Conservation (phyloP, 345 rosid species). For the Gossypium turneri region DNA sequence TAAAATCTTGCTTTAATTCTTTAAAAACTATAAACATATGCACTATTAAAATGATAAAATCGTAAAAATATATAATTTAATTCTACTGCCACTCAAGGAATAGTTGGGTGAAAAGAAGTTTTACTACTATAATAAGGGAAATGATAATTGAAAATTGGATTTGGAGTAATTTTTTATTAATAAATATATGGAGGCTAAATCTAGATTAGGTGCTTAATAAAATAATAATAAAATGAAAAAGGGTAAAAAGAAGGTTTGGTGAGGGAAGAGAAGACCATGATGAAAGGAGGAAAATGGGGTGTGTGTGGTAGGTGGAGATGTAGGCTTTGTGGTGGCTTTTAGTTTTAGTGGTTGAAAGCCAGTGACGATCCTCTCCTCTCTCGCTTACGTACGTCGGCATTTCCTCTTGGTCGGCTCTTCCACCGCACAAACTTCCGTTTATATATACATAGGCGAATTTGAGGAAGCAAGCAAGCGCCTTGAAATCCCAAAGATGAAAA, state of each 20-base stretch:
- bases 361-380: slow-evolving; percentile 1
- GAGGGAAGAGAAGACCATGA: neutral
- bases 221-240: neutral
- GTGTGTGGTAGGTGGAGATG: slow-evolving; percentile 25
- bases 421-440: neutral
- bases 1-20: too few species aligned
- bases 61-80: too few species aligned
- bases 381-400: slow-evolving; percentile 20
- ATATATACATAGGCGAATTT: too few species aligned
- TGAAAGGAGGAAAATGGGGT: neutral
- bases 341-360: slow-evolving; percentile 18
- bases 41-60: fast-evolving
- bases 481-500: too few species aligned
- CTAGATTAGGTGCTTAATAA: neutral
- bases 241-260: slow-evolving; percentile 23
- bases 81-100: too few species aligned
- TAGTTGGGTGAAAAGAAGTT: too few species aligned
- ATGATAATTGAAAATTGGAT: too few species aligned
- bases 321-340: neutral
- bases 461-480: too few species aligned
- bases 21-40: too few species aligned
- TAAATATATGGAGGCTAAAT: neutral
- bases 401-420: neutral
- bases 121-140: too few species aligned
- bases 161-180: too few species aligned